Evolutionary conservation across 768 basidiomycete species (phyloP).

Genomic region (Lentinula edodes): DNA sequence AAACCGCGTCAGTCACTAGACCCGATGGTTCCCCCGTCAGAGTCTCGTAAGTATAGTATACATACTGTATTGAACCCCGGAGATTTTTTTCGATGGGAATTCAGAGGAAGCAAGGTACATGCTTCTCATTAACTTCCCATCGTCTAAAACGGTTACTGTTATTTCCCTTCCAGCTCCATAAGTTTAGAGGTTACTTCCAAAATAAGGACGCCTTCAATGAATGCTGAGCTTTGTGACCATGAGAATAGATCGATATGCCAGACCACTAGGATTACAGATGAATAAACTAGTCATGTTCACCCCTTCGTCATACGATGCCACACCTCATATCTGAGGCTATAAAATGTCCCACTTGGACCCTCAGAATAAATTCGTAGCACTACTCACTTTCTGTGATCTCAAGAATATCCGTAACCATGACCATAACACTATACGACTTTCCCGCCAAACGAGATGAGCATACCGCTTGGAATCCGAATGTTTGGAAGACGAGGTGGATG

Average conservation of each 20-base stretch:
- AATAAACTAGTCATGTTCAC: background rate
- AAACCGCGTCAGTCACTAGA: no score
- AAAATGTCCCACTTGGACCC: background rate
- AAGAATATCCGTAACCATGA: background rate
- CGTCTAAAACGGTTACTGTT: background rate
- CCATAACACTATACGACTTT: constrained; percentile 1
- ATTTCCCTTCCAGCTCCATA: no score
- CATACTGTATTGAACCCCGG: background rate
- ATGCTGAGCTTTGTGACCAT: background rate
- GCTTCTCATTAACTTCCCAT: background rate
- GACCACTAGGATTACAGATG: background rate
- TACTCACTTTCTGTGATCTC: background rate
- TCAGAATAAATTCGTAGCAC: no score
- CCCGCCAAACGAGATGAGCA: constrained; percentile 1
- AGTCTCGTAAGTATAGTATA: no score
- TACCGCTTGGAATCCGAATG: constrained; percentile 1
- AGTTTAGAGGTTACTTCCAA: background rate
- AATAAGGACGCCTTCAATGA: background rate
- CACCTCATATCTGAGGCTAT: background rate
- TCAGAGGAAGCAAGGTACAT: background rate
- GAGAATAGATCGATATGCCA: background rate
- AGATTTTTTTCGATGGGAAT: background rate
- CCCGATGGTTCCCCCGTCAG: no score
- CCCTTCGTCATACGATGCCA: background rate
- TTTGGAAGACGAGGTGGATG: background rate